Conservation (phyloP, 2,329 filamentous ascomycete species). For the Madurella mycetomatis region DNA sequence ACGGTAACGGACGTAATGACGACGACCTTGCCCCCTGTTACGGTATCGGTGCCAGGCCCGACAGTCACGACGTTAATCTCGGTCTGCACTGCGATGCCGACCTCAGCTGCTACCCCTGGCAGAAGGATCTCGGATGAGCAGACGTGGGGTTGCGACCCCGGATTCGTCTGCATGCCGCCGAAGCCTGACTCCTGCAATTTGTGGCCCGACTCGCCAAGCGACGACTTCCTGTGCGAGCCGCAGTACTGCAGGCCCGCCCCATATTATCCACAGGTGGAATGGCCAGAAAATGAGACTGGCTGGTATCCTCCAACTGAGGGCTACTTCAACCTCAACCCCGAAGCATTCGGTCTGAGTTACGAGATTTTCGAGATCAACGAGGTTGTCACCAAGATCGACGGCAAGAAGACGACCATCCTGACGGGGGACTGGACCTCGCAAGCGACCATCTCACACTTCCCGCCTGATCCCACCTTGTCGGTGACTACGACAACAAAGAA, state of each 20-base stretch:
- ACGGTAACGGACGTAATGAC: constrained; percentile 23
- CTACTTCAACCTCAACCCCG: constrained; percentile 63
- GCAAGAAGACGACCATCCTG: constrained; percentile 40
- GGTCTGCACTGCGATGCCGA: constrained; percentile 44
- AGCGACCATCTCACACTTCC: constrained; percentile 41
- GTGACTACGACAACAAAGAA: constrained; percentile 13
- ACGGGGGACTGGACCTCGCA: constrained; percentile 56
- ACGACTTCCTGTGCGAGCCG: constrained; percentile 45
- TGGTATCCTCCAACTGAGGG: constrained; percentile 51
- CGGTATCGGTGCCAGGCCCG: constrained; percentile 23
- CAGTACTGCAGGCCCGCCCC: constrained; percentile 44
- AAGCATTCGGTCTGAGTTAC: constrained; percentile 58
- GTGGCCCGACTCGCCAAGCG: constrained; percentile 44
- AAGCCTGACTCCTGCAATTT: constrained; percentile 48
- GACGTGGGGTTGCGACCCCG: constrained; percentile 52
- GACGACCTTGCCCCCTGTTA: constrained; percentile 20
- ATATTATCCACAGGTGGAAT: constrained; percentile 33
- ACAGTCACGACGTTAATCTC: constrained; percentile 32
- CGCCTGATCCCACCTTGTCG: constrained; percentile 25
- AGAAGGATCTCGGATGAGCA: constrained; percentile 12
- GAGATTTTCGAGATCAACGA: constrained; percentile 53
- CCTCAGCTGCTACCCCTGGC: constrained; percentile 25
- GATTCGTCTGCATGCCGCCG: constrained; percentile 49
- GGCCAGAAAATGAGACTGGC: constrained; percentile 41
- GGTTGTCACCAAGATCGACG: constrained; percentile 32